Evolutionary conservation across 345 rosid genomes (phyloP).

Genomic region (Conringia planisiliqua): DNA sequence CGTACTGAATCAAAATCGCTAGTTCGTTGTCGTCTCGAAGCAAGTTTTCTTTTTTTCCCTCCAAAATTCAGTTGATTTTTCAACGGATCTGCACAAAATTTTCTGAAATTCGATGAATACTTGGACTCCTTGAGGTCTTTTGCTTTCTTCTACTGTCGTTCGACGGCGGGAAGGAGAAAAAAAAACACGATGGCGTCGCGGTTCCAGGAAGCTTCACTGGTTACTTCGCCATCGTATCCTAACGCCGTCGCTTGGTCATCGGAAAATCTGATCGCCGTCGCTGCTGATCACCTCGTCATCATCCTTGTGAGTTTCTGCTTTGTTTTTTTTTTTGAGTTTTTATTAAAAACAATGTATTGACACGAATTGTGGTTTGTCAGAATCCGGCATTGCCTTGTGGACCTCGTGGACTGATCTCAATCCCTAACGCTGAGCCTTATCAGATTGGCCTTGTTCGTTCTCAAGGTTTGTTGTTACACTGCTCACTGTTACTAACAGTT

Average conservation of each 20-base stretch:
- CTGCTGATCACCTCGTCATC: constrained; percentile 77
- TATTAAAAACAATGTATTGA: not conserved
- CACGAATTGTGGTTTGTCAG: constrained; percentile 31
- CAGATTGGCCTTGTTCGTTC: constrained; percentile 56
- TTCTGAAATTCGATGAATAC: not conserved
- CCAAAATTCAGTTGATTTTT: constrained; percentile 26
- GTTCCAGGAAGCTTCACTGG: constrained; percentile 79
- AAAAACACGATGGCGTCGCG: constrained; percentile 54
- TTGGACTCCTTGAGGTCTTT: not conserved
- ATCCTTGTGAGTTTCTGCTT: constrained; percentile 50
- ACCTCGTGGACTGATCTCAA: constrained; percentile 73
- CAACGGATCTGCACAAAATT: constrained; percentile 7
- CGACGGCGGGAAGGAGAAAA: not conserved
- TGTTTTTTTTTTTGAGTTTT: not conserved
- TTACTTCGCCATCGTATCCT: constrained; percentile 70
- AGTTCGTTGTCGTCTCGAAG: not conserved
- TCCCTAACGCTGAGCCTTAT: constrained; percentile 52
- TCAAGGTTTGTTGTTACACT: constrained; percentile 44
- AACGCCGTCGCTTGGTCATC: constrained; percentile 92
- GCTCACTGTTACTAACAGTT: too few species aligned
- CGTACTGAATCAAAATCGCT: constrained; percentile 7
- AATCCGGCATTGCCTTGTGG: constrained; percentile 84
- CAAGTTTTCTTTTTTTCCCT: constrained; percentile 41
- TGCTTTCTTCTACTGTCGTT: not conserved
- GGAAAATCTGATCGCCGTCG: constrained; percentile 86